Evolutionary conservation across 106 monocot species (phyloP).

Genomic region (Ottelia alismoides): DNA sequence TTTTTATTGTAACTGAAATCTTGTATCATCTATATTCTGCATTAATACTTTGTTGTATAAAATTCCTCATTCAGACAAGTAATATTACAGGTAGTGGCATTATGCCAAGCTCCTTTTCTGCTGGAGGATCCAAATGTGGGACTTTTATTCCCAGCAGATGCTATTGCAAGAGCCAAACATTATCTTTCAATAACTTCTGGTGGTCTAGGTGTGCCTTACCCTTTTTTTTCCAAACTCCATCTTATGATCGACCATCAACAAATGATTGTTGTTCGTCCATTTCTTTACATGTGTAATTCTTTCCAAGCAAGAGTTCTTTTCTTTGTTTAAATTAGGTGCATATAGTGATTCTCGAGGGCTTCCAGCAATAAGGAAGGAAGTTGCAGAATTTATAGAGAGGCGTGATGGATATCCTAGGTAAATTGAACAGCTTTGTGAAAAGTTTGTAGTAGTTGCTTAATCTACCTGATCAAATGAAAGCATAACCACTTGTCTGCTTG

Average conservation of each 20-base stretch:
- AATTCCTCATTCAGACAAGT: not conserved
- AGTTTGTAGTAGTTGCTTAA: not conserved
- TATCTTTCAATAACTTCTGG: slow-evolving; percentile 92
- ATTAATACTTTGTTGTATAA: too few species aligned
- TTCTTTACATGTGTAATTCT: too few species aligned
- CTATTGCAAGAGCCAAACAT: slow-evolving; percentile 90
- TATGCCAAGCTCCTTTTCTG: slow-evolving; percentile 97
- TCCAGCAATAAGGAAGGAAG: slow-evolving; percentile 90
- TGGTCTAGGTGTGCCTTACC: slow-evolving; percentile 54
- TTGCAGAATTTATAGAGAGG: slow-evolving; percentile 88
- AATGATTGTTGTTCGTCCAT: too few species aligned
- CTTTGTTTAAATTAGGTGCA: slow-evolving; percentile 44
- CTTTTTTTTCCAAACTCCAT: too few species aligned
- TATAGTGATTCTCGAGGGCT: slow-evolving; percentile 98
- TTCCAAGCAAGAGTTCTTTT: too few species aligned
- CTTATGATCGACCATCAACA: too few species aligned
- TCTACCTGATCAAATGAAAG: not conserved
- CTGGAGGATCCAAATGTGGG: slow-evolving; percentile 95
- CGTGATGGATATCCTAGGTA: slow-evolving; percentile 99
- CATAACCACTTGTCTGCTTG: slow-evolving; percentile 6
- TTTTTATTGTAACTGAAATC: too few species aligned
- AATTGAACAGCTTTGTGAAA: slow-evolving; percentile 2
- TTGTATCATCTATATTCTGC: too few species aligned
- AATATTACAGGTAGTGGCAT: slow-evolving; percentile 56
- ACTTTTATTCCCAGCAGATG: slow-evolving; percentile 89